Evolutionary conservation across 768 basidiomycete species (phyloP).

Genomic region (Suillus bovinus): DNA sequence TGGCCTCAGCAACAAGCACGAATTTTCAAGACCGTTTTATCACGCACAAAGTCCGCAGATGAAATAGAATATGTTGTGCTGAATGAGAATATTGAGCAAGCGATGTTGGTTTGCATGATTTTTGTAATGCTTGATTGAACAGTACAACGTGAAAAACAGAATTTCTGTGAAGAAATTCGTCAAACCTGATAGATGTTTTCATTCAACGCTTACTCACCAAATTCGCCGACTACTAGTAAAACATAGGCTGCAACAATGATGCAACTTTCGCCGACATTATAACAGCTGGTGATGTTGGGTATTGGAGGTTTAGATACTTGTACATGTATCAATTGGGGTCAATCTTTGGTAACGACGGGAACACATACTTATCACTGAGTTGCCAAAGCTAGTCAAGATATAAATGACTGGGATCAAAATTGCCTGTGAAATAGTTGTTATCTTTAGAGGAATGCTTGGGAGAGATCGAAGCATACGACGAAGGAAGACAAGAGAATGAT

Average conservation of each 20-base stretch:
- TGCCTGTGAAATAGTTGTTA: not conserved
- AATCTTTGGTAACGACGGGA: not conserved
- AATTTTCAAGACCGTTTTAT: not conserved
- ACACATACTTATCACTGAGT: not conserved
- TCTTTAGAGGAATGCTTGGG: not conserved
- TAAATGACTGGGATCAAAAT: not conserved
- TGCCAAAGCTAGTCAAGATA: not conserved
- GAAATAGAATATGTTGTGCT: slow-evolving; percentile 11
- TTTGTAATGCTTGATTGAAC: slow-evolving; percentile 5
- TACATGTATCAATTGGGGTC: not conserved
- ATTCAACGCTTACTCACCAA: slow-evolving; percentile 2
- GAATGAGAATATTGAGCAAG: slow-evolving; percentile 2
- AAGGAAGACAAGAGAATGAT: not conserved
- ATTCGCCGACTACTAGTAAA: not conserved
- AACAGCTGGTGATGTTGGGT: slow-evolving; percentile 6
- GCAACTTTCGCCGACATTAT: slow-evolving; percentile 2
- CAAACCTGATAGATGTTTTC: not conserved
- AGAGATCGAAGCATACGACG: not conserved
- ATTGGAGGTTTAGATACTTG: slow-evolving; percentile 1
- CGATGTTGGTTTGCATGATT: not conserved
- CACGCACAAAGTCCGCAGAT: slow-evolving; percentile 5
- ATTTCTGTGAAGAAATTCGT: slow-evolving; percentile 2
- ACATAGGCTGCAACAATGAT: not conserved
- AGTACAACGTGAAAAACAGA: slow-evolving; percentile 2
- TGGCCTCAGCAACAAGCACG: not conserved